A percentile compares a stretch with the other conserved stretches of the same genome.
phyloP scores from a whole-genome alignment of 352 stramenopile species.

The Nothophytophthora sp. region DNA sequence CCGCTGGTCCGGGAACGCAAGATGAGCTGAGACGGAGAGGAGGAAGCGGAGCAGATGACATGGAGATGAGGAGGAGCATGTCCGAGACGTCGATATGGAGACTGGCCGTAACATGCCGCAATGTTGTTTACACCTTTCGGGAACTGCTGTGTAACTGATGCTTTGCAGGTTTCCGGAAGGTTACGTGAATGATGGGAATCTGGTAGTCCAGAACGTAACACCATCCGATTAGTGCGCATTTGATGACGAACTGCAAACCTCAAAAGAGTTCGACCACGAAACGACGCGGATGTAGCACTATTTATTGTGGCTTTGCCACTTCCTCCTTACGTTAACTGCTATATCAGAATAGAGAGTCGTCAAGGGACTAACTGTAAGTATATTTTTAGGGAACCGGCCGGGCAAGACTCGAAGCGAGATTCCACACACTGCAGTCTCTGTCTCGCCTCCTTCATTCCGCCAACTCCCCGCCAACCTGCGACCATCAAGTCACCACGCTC shows the following conservation, averaged over 20 bases:
- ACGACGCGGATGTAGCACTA: background rate
- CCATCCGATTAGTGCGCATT: no score
- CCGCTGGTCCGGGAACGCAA: constrained; percentile 67
- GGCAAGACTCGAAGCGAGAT: no score
- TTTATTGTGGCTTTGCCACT: constrained; percentile 1
- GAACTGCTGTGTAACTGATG: no score
- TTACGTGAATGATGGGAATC: background rate
- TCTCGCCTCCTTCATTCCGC: no score
- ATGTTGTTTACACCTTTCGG: no score
- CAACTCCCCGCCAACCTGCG: constrained; percentile 9
- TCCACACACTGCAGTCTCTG: no score
- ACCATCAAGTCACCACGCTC: background rate
- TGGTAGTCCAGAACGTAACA: no score
- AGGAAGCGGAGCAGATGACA: no score
- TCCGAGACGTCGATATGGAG: constrained; percentile 9
- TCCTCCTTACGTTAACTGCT: constrained; percentile 12
- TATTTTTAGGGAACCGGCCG: no score
- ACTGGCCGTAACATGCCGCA: background rate
- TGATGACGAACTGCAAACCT: background rate
- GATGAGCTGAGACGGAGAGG: constrained; percentile 27
- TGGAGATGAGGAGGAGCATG: background rate
- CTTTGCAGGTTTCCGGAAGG: background rate
- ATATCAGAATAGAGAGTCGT: background rate
- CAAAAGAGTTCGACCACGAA: constrained; percentile 22
- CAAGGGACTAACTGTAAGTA: no score